Evolutionary conservation across 768 basidiomycete species (phyloP).

Genomic region (Nidularia pulvinata): DNA sequence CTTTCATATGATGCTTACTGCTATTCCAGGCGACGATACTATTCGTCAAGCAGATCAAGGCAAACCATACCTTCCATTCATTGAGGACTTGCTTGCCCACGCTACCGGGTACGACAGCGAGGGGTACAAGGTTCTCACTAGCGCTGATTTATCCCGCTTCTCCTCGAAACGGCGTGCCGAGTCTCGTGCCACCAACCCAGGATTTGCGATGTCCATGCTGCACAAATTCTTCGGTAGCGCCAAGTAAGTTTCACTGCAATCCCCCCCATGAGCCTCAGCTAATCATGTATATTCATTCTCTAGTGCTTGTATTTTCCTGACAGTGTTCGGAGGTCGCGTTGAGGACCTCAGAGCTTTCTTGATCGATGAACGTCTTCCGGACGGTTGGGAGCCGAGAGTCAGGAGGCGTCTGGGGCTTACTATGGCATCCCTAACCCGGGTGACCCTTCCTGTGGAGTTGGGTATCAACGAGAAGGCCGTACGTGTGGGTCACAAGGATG

Average conservation of each 20-base stretch:
- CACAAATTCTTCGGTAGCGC: background rate
- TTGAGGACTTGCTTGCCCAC: background rate
- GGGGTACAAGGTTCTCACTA: background rate
- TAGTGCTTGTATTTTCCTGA: background rate
- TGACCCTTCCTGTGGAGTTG: no score
- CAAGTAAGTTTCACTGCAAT: background rate
- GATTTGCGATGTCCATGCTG: background rate
- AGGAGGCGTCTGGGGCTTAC: conserved; percentile 52
- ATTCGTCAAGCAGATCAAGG: conserved; percentile 6
- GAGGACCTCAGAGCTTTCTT: conserved; percentile 48
- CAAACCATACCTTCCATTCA: background rate
- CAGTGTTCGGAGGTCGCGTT: conserved; percentile 49
- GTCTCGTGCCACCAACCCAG: background rate
- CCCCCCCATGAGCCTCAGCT: background rate
- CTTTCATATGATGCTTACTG: background rate
- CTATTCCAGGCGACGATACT: conserved; percentile 55
- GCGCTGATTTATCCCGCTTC: background rate
- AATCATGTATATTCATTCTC: background rate
- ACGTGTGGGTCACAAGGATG: no score
- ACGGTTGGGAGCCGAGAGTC: conserved; percentile 62
- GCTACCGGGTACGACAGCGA: background rate
- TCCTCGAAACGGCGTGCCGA: background rate
- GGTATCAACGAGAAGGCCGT: no score
- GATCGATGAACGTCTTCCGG: conserved; percentile 61
- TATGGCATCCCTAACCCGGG: conserved; percentile 46